Evolutionary conservation across 192 early-diverging fungal species (phyloP).

Genomic region (Obelidium mucronatum): DNA sequence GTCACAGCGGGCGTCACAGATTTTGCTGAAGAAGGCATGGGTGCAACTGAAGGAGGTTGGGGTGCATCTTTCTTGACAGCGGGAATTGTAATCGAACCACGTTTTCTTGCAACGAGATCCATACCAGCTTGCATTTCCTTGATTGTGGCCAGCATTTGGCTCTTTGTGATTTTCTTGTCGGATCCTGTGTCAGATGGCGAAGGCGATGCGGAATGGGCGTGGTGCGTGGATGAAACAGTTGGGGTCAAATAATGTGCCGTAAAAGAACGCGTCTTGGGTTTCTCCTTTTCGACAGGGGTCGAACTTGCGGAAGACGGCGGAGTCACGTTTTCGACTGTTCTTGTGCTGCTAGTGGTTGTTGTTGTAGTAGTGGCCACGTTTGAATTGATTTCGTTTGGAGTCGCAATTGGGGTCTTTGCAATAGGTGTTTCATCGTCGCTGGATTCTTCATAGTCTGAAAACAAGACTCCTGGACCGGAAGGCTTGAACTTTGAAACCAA

Average conservation of each 20-base stretch:
- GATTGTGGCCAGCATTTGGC: not conserved
- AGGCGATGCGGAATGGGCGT: not conserved
- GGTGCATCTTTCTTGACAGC: too few relatives aligned
- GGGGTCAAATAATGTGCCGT: not conserved
- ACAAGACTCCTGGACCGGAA: not conserved
- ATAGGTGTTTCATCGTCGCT: not conserved
- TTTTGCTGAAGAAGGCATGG: not conserved
- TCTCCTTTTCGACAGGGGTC: not conserved
- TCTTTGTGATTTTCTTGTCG: not conserved
- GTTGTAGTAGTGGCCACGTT: not conserved
- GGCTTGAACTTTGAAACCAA: not conserved
- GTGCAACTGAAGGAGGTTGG: not conserved
- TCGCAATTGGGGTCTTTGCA: not conserved
- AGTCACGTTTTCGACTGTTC: not conserved
- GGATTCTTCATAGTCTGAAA: not conserved
- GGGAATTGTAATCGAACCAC: too few relatives aligned
- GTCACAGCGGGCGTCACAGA: not conserved
- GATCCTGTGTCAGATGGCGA: not conserved
- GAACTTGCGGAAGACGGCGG: not conserved
- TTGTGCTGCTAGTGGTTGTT: too few relatives aligned
- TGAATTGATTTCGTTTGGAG: not conserved
- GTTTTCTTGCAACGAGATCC: not conserved
- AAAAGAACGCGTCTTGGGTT: not conserved
- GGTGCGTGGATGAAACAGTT: not conserved
- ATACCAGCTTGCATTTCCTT: not conserved